Base-by-base conservation (phyloP, 345 rosid species). In the Syzygium oleosum region DNA sequence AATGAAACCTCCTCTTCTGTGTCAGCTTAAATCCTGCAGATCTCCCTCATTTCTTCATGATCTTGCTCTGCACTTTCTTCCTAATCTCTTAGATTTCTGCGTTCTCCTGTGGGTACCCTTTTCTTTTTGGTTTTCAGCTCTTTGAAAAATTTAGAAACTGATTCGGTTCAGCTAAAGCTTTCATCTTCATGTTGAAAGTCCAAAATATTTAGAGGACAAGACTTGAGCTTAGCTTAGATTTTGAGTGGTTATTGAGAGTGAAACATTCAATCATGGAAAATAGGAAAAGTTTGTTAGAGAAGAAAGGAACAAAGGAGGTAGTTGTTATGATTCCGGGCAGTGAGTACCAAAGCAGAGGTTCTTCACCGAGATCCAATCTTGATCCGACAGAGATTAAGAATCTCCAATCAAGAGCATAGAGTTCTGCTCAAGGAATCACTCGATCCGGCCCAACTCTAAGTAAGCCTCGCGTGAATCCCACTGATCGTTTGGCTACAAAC, bases 261-360 rank as follows among this genome's bases (percentile, higher is more conserved):
- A 4, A 73, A 19, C 25, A 16, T 73, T 73, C 46, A 41, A 41
- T 73, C 78, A 90, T 91, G 93, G 93, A 91, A 83, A 27, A 55
- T 61, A 88, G 88, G 16, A 58, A 63, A 68, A 88, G 89, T 14
- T 52, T 86, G 88, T 16, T 31, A 2, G 91, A 89, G 86, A 92
- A 87, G 85, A 91, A 87, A 85, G 93, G 89, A 84, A 85, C 77
- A 84, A 5, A 73, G 13, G 80, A 73, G 19, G 80, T 73, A 34
- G 80, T 19, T 10, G 80, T 73, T 19, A 19, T 38, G 80, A 73
- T 73, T 21, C 80, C 80, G 4, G 49, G 80, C 12, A 0, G 78
- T 0, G 87, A 61, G 22, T 12, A 34, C 43, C 84, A 13, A 86
- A 29, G 51, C 51, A n/a, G 25, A 52, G 84, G 51, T 38, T 52